Evolutionary conservation across 1,284 basidiomycete species (phyloP).

Genomic region (Sporisorium iseilematis-ciliati): DNA sequence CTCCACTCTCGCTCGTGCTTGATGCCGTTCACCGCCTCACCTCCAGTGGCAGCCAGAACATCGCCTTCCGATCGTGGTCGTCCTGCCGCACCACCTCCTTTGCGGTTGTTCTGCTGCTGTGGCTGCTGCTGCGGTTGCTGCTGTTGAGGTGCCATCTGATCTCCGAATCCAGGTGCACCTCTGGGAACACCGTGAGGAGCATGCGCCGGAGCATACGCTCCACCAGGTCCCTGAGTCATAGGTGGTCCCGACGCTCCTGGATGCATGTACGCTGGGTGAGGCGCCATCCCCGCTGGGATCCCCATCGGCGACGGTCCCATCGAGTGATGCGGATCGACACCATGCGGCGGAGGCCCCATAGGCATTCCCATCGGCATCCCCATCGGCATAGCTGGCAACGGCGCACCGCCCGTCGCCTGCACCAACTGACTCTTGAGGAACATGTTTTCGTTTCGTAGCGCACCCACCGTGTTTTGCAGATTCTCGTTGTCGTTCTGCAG

Average conservation of each 20-base stretch:
- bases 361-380: constrained; percentile 32
- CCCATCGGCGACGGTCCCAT: constrained; percentile 36
- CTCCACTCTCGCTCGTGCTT: constrained; percentile 47
- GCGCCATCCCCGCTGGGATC: constrained; percentile 37
- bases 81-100: constrained; percentile 1
- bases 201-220: constrained; percentile 35
- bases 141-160: constrained; percentile 7
- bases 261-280: constrained; percentile 54
- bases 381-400: constrained; percentile 34
- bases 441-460: constrained; percentile 73
- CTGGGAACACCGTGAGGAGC: constrained; percentile 12
- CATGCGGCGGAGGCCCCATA: constrained; percentile 33
- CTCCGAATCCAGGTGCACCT: constrained; percentile 14
- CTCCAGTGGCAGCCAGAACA: constrained; percentile 9
- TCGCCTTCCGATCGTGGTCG: constrained; percentile 37
- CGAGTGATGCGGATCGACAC: constrained; percentile 28
- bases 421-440: constrained; percentile 65
- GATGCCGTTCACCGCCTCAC: not conserved
- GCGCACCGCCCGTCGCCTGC: constrained; percentile 50
- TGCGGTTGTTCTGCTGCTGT: constrained; percentile 3
- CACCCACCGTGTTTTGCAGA: constrained; percentile 75
- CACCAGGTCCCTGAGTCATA: constrained; percentile 29
- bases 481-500: constrained; percentile 92
- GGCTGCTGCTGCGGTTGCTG: constrained; percentile 7
- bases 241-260: constrained; percentile 30